Percentiles rank a stretch among this genome's conserved stretches.
These are phyloP conservation scores for Candida nanaspora DNA, from an alignment of 805 yeast genomes.

Conservation along the genomic window DNA sequence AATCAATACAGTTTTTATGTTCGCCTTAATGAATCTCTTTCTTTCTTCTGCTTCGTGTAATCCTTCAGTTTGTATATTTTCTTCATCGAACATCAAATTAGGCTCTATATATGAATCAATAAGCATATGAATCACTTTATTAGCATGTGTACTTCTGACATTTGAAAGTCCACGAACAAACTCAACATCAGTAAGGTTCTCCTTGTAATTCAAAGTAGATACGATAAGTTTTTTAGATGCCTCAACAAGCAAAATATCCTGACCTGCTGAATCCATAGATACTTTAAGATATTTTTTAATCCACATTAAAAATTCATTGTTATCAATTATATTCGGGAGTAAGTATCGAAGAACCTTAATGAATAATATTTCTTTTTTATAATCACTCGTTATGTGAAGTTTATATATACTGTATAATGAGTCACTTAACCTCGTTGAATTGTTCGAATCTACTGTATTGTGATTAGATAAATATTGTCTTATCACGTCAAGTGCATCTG, in stretches of 20 bases:
- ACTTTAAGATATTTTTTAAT: constrained; percentile 38
- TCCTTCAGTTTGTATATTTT: constrained; percentile 8
- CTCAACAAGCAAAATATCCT: constrained; percentile 25
- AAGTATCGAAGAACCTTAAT: constrained; percentile 30
- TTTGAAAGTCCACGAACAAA: constrained; percentile 1
- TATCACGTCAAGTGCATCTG: constrained; percentile 1
- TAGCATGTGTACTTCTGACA: constrained; percentile 7
- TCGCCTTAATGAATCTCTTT: constrained; percentile 37
- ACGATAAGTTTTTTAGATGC: constrained; percentile 2
- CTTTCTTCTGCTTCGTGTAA: constrained; percentile 41
- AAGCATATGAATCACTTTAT: constrained; percentile 11
- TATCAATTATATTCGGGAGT: constrained; percentile 24
- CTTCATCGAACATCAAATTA: constrained; percentile 5
- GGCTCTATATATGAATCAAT: constrained; percentile 15
- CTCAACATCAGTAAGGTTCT: constrained; percentile 2
- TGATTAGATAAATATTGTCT: constrained; percentile 22
- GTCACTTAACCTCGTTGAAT: constrained; percentile 26
- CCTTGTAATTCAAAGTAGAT: not conserved
- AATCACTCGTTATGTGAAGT: constrained; percentile 22
- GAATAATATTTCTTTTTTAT: constrained; percentile 30
- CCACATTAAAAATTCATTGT: constrained; percentile 38
- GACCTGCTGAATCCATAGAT: constrained; percentile 56
- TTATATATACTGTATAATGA: constrained; percentile 30
- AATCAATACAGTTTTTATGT: constrained; percentile 32
- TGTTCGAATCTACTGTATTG: constrained; percentile 25